Evolutionary conservation across 257 asterid genomes (phyloP), one percentile per base, ranked within the genome.

Genomic region (Ocimum tenuiflorum): DNA sequence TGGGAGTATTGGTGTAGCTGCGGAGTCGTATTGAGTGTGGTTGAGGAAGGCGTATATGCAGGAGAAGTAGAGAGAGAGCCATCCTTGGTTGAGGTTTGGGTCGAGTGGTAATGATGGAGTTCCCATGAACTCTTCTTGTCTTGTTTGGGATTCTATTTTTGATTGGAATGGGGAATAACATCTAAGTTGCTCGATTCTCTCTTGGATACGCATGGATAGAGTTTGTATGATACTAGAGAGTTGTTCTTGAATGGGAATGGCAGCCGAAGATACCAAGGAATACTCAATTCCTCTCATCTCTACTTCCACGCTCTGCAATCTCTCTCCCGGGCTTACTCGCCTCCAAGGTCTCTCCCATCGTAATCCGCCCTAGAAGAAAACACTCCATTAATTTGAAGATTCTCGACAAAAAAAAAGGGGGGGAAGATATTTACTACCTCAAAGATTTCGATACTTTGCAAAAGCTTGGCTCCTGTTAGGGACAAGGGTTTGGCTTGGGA

Each of bases 331-430:
- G 29, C 54, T 46, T 11, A 24, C 43, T 45, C 61, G 54, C 17
- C 77, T 69, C 86, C 86, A 83, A 0, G 85, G 80, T 63, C 73
- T 84, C 79, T 88, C 96, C 91, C 94, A 84, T 47, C 59, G 33
- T 71, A 86, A 14, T 1, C 86, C 95, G 8, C 77, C 86, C 96
- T 88, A 75, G 8, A 63, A 68, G 49, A 15, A 4, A n/a, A n/a
- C 0, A 5, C n/a, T 36, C 8, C 11, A 11, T 39, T 14, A 39
- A 11, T 2, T 17, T 60, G 6, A n/a, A 22, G 4, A 22, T 22
- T 7, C 38, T 33, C 6, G 42, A 36, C 7, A 1, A 31, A 2
- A 27, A 5, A 31, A 31, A 31, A 31, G 0, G 36, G 7, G 6
- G 6, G 36, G 6, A 27, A 27, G 31, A 31, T 31, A 41, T n/a